Percentiles rank a stretch among this genome's conserved stretches.
Evolutionary conservation across 192 early-diverging fungal genomes (phyloP).

Genomic region (Gryganskiella cystojenkinii): DNA sequence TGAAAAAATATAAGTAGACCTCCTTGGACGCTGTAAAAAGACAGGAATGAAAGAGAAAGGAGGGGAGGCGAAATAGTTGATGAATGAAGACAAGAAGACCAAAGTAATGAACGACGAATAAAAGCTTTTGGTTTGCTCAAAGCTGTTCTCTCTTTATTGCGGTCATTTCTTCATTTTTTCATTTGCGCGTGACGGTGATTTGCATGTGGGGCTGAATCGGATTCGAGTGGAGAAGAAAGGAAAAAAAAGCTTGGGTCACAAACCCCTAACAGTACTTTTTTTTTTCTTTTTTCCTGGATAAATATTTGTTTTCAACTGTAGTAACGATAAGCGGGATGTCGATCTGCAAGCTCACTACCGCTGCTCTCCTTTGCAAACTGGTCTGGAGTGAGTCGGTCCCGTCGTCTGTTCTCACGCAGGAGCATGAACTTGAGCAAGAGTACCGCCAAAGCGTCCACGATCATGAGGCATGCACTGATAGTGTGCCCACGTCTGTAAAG

Average conservation of each 20-base stretch:
- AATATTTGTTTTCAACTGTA: too few relatives aligned
- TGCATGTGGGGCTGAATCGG: too few relatives aligned
- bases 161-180: too few relatives aligned
- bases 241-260: neutral
- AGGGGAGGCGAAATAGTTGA: neutral
- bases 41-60: neutral
- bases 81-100: too few relatives aligned
- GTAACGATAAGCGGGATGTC: too few relatives aligned
- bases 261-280: neutral
- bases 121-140: too few relatives aligned
- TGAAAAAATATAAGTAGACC: too few relatives aligned
- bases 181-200: neutral
- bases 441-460: neutral
- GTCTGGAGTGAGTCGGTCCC: neutral
- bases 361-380: neutral
- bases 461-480: neutral
- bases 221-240: neutral
- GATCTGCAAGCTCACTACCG: too few relatives aligned
- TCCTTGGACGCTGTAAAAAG: neutral
- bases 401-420: neutral
- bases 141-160: too few relatives aligned
- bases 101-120: too few relatives aligned
- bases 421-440: neutral
- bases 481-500: constrained; percentile 9
- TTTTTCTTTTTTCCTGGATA: too few relatives aligned